Evolutionary conservation across 345 rosid species (phyloP).

Genomic region (Punica granatum): DNA sequence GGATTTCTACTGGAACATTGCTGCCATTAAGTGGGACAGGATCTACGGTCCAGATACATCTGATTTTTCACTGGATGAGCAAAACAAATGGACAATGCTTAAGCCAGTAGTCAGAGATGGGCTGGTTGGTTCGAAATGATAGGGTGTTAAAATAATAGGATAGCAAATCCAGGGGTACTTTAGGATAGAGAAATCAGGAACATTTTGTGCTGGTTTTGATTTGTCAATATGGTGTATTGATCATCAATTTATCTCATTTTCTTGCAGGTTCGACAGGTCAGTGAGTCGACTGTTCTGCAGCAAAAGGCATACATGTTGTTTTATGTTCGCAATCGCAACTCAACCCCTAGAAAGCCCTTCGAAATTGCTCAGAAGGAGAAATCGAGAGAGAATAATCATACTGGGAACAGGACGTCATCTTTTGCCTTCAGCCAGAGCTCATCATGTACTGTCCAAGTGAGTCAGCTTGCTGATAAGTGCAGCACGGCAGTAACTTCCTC

Average conservation of each 20-base stretch:
- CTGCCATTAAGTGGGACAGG: neutral
- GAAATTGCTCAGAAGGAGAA: constrained; percentile 37
- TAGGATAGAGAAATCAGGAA: neutral
- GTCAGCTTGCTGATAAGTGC: constrained; percentile 20
- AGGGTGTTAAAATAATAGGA: neutral
- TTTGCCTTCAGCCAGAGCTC: constrained; percentile 25
- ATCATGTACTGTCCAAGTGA: constrained; percentile 24
- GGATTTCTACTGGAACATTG: neutral
- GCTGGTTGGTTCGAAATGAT: neutral
- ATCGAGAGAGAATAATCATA: constrained; percentile 24
- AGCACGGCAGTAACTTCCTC: constrained; percentile 14
- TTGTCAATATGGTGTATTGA: neutral
- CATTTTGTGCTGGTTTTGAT: neutral
- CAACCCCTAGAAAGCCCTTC: constrained; percentile 32
- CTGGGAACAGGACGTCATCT: constrained; percentile 20
- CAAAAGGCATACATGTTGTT: constrained; percentile 98
- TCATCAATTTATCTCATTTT: constrained; percentile 9
- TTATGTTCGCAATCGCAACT: constrained; percentile 75
- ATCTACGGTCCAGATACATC: neutral
- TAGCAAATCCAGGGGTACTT: neutral
- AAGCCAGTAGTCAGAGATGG: neutral
- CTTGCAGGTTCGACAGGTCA: constrained; percentile 69
- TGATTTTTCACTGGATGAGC: neutral
- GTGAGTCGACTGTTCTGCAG: constrained; percentile 64
- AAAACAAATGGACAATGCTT: neutral